Evolutionary conservation across 305 asterid species (phyloP), one percentile per base, ranked within the genome.

Genomic region (Plantago lanceolata): DNA sequence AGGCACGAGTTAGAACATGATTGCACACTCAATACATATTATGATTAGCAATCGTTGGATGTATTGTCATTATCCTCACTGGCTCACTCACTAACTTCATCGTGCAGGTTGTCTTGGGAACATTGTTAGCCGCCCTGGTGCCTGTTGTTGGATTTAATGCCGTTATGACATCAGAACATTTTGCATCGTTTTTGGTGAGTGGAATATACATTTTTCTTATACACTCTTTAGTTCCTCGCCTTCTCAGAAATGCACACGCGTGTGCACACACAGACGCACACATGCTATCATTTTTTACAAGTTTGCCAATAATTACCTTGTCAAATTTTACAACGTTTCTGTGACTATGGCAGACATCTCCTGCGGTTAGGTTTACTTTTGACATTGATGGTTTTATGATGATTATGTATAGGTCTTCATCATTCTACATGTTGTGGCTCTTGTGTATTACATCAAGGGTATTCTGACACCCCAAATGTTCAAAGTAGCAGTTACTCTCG

Each of bases 131-230:
- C 2, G 73, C 98, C 61, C 77, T 89, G 80, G 98, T 92, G 69
- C 96, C 98, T 50, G 96, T 92, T 71, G 98, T 92, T 65, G 98
- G 98, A 33, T 92, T 89, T 78, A 92, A 92, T 79, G 96, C 96
- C 63, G 91, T 92, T 65, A 75, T 92, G 96, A 87, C 98, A 62
- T 92, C 98, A 5, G 96, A 92, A 73, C 98, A 92, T 78, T 92
- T 92, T 76, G 96, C 96, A 31, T 92, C 96, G 16, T 92, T 92
- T 81, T 69, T 92, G 71, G 98, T 92, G 72, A 84, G 96, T 67
- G 61, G 55, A 48, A 56, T 33, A 48, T 65, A 16, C 57, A 63
- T 48, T 61, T 15, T 47, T 18, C 47, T 53, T 40, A 43, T 20
- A 43, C 5, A n/a, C 0, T 58, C 26, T 9, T 37, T 29, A 54